These are phyloP conservation scores for Monosporascus sp. DNA, from an alignment of 2,329 filamentous ascomycete species.

Conservation along the genomic window DNA sequence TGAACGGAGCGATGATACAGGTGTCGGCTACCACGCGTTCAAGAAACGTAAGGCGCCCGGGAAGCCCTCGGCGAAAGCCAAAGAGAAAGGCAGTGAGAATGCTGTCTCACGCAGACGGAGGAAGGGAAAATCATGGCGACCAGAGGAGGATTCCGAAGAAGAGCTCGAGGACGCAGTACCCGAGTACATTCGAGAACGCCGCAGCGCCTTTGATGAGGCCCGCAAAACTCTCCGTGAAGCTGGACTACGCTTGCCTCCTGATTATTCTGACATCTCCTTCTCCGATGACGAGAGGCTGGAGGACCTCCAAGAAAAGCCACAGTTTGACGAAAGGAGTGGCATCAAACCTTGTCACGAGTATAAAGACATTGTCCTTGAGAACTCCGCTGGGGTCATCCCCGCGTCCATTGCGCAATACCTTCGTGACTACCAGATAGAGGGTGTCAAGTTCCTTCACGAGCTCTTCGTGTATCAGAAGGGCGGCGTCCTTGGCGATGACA, in stretches of 20 bases:
- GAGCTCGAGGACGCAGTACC: slow-evolving; percentile 57
- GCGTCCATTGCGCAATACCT: slow-evolving; percentile 88
- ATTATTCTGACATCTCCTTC: slow-evolving; percentile 71
- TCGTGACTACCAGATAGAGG: slow-evolving; percentile 84
- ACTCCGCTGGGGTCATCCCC: slow-evolving; percentile 77
- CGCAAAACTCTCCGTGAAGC: slow-evolving; percentile 56
- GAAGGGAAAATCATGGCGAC: slow-evolving; percentile 7
- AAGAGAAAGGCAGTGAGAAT: slow-evolving; percentile 15
- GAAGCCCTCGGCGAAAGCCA: slow-evolving; percentile 6
- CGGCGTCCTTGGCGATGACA: slow-evolving; percentile 89
- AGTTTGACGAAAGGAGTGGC: slow-evolving; percentile 50
- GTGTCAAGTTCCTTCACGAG: slow-evolving; percentile 79
- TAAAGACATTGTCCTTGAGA: slow-evolving; percentile 68
- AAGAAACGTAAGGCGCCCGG: slow-evolving; percentile 19
- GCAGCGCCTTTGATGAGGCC: slow-evolving; percentile 63
- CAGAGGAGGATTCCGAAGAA: slow-evolving; percentile 33
- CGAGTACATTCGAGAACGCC: slow-evolving; percentile 66
- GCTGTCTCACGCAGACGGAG: slow-evolving; percentile 1
- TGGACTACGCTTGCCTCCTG: slow-evolving; percentile 72
- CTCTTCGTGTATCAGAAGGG: slow-evolving; percentile 89
- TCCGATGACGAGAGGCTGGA: slow-evolving; percentile 63
- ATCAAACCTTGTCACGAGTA: slow-evolving; percentile 66
- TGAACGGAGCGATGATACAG: slow-evolving; percentile 25
- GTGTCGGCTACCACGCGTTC: slow-evolving; percentile 10
- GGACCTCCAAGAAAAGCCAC: slow-evolving; percentile 63